Evolutionary conservation across 306 rosid species (phyloP).

Genomic region (Coriaria nepalensis): DNA sequence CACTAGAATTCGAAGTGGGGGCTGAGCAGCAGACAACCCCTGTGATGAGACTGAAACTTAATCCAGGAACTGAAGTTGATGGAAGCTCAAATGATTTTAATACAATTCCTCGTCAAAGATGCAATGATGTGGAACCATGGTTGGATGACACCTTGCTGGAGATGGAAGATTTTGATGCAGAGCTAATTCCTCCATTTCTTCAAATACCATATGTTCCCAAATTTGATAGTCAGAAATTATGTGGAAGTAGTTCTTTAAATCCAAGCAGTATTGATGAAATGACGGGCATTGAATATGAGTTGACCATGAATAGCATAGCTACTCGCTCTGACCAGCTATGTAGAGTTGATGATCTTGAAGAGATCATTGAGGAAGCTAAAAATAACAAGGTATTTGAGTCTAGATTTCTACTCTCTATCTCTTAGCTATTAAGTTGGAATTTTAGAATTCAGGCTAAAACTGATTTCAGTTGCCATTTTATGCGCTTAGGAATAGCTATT

Average conservation of each 20-base stretch:
- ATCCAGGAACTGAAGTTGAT: slow-evolving; percentile 6
- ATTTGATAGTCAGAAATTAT: too few relatives aligned
- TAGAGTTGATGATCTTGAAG: slow-evolving; percentile 50
- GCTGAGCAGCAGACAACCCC: slow-evolving; percentile 7
- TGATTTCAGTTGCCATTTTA: too few relatives aligned
- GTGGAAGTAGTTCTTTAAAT: too few relatives aligned
- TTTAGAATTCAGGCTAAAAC: too few relatives aligned
- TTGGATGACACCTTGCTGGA: slow-evolving; percentile 12
- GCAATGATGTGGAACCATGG: too few relatives aligned
- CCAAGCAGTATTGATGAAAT: slow-evolving; percentile 20
- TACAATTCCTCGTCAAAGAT: too few relatives aligned
- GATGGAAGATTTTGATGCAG: slow-evolving; percentile 17
- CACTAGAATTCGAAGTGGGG: slow-evolving; percentile 7
- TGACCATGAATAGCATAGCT: slow-evolving; percentile 8
- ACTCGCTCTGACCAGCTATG: slow-evolving; percentile 32
- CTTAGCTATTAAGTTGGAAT: neutral
- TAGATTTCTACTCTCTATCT: neutral
- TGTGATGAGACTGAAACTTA: slow-evolving; percentile 5
- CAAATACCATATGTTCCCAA: slow-evolving; percentile 13
- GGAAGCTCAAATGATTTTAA: too few relatives aligned
- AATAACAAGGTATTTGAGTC: slow-evolving; percentile 49
- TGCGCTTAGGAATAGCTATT: too few relatives aligned
- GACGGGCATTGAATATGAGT: slow-evolving; percentile 25
- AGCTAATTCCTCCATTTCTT: slow-evolving; percentile 10
- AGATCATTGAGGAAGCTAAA: slow-evolving; percentile 62